Conservation (phyloP, 1,284 basidiomycete genomes). For the Violaceomyces palustris region DNA sequence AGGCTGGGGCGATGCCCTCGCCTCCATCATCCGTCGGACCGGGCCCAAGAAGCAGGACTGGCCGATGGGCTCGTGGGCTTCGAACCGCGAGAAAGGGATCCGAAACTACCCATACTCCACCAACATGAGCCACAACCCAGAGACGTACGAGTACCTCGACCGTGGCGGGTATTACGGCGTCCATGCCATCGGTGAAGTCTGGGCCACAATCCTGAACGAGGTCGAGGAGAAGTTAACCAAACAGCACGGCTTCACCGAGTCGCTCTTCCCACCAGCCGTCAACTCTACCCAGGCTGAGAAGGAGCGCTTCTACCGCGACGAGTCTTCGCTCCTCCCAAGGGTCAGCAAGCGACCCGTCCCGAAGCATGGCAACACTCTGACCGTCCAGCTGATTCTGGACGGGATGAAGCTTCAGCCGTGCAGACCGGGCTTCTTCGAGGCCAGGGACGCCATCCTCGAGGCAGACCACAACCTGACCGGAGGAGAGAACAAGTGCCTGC, state of each 20-base stretch:
- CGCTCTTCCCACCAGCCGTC: slow-evolving; percentile 32
- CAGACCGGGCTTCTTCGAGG: slow-evolving; percentile 80
- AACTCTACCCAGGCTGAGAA: slow-evolving; percentile 26
- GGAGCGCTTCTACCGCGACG: slow-evolving; percentile 24
- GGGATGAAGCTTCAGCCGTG: slow-evolving; percentile 94
- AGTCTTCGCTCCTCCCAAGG: slow-evolving; percentile 54
- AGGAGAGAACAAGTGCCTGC: slow-evolving; percentile 82
- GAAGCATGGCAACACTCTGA: slow-evolving; percentile 83
- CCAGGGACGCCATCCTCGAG: slow-evolving; percentile 84
- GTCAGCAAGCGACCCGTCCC: slow-evolving; percentile 66
- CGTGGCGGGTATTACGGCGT: slow-evolving; percentile 63
- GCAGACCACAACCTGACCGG: slow-evolving; percentile 86
- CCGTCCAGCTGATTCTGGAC: slow-evolving; percentile 77
- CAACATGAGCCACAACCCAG: slow-evolving; percentile 74
- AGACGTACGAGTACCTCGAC: slow-evolving; percentile 92
- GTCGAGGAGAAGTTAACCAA: slow-evolving; percentile 35
- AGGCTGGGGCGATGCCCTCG: slow-evolving; percentile 69
- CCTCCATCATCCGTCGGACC: slow-evolving; percentile 66
- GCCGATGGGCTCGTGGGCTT: slow-evolving; percentile 89
- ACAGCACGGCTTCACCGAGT: slow-evolving; percentile 33
- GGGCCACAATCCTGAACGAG: slow-evolving; percentile 86
- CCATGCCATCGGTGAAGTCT: slow-evolving; percentile 88
- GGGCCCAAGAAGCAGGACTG: slow-evolving; percentile 45
- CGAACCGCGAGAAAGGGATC: slow-evolving; percentile 72
- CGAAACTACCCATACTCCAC: slow-evolving; percentile 64